Evolutionary conservation across 163 green algal genomes (phyloP), one percentile per base, ranked within the genome.

Genomic region (Scenedesmus sp.): DNA sequence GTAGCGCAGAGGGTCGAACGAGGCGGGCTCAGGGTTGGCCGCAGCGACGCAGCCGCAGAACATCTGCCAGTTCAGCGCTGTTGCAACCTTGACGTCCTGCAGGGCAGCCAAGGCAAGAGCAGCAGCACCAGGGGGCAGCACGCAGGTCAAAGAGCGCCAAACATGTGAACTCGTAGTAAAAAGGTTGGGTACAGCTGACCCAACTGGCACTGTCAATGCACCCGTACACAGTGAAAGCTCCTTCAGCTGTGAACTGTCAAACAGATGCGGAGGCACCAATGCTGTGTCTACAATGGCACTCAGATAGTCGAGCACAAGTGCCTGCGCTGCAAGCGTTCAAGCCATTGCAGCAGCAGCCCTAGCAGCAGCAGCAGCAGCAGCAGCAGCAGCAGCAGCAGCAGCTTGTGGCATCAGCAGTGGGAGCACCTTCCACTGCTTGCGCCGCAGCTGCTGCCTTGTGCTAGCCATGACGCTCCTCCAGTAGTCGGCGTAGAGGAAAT

Each of bases 61-160:
- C 87, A 91, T 91, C 87, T 91, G 87, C 87, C 87, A 91, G 56
- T 91, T 91, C 0, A 91, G 40, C 35, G 87, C 80, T 30, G 87
- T 82, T 24, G 87, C 87, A 1, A 87, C 87, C 44, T 87, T 91
- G 30, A 88, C 87, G 43, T 6, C 70, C 87, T 91, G 87, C 42
- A 68, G 35, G 6, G 7, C 18, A 46, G 40, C 22, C 26, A n/a
- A n/a, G n/a, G n/a, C 42, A 82, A 40, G 24, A 5, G 46, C 49
- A 76, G 65, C 83, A 88, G 37, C 81, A 87, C 3, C 35, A 59
- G 18, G 37, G 33, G 44, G 70, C 33, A 44, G 12, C 12, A 43
- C 20, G 70, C 2, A 30, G 70, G 9, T 42, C n/a, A 80, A 33
- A 5, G n/a, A n/a, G n/a, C n/a, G n/a, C n/a, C n/a, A n/a, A n/a